These are phyloP conservation scores for Clavispora phyllophila DNA, from an alignment of 805 yeast species.

Conservation along the genomic window DNA sequence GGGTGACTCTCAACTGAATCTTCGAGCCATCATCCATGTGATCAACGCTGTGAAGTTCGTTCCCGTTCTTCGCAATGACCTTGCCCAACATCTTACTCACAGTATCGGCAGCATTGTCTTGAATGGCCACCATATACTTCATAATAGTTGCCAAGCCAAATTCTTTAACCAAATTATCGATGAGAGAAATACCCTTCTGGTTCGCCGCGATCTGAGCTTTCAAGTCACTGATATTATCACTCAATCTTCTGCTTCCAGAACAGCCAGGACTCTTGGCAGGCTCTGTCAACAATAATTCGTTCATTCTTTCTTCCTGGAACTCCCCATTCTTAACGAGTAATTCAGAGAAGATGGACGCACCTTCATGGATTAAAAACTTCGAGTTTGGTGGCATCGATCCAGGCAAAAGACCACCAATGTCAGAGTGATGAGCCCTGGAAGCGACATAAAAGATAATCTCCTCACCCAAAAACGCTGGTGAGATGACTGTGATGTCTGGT, in stretches of 20 bases:
- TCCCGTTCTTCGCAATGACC: constrained; percentile 15
- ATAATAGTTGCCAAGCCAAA: constrained; percentile 14
- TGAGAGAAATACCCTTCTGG: constrained; percentile 12
- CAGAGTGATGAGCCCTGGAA: constrained; percentile 94
- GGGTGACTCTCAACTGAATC: constrained; percentile 51
- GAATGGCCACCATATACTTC: constrained; percentile 16
- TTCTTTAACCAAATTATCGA: constrained; percentile 13
- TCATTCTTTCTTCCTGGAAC: constrained; percentile 70
- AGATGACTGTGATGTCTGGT: constrained; percentile 73
- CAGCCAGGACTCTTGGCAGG: constrained; percentile 85
- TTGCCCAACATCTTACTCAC: constrained; percentile 13
- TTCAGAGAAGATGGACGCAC: constrained; percentile 80
- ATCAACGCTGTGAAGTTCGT: constrained; percentile 33
- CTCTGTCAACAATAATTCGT: constrained; percentile 55
- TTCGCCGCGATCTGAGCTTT: constrained; percentile 36
- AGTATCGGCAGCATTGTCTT: constrained; percentile 16
- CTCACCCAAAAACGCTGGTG: constrained; percentile 65
- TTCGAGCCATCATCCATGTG: constrained; percentile 78
- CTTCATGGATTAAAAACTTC: constrained; percentile 80
- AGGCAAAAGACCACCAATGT: constrained; percentile 87
- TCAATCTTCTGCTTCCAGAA: constrained; percentile 79
- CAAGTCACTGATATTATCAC: constrained; percentile 69
- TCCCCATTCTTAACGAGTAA: constrained; percentile 62
- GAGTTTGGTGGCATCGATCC: constrained; percentile 96
- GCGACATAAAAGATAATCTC: constrained; percentile 79